Evolutionary conservation across 108 stramenopile genomes (phyloP).

Genomic region (Fragilariopsis cylindrus): DNA sequence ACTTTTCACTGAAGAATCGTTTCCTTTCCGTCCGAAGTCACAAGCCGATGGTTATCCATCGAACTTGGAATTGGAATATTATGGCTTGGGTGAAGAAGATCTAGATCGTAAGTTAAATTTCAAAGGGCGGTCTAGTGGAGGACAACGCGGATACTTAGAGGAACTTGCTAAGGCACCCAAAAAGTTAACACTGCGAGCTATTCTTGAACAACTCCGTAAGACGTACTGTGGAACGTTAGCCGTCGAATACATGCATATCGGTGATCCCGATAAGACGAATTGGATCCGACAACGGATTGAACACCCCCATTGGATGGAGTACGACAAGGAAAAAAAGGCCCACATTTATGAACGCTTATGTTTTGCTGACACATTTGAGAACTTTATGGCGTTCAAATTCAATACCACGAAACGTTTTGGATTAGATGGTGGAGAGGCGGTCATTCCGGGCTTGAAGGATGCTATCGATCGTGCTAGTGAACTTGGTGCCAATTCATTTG

Average conservation of each 20-base stretch:
- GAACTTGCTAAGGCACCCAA: conserved; percentile 78
- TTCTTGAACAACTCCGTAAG: conserved; percentile 77
- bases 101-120: conserved; percentile 91
- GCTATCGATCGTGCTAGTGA: conserved; percentile 96
- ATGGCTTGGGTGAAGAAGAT: conserved; percentile 92
- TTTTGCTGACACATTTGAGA: conserved; percentile 97
- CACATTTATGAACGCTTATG: conserved; percentile 95
- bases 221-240: conserved; percentile 96
- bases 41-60: conserved; percentile 57
- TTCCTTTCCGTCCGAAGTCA: conserved; percentile 70
- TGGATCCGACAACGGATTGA: conserved; percentile 98
- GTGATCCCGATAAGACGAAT: conserved; percentile 88
- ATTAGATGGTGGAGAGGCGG: conserved; percentile 95
- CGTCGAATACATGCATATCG: conserved; percentile 99
- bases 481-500: conserved; percentile 94
- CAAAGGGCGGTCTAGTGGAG: conserved; percentile 77
- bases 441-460: conserved; percentile 94
- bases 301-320: conserved; percentile 78
- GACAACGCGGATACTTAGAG: conserved; percentile 95
- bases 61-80: conserved; percentile 86
- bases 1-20: conserved; percentile 74
- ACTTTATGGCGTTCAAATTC: conserved; percentile 95
- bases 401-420: conserved; percentile 99
- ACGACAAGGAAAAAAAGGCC: conserved; percentile 84
- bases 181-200: conserved; percentile 85